A percentile compares a stretch with the other conserved stretches of the same genome.
Evolutionary conservation across 2,329 filamentous ascomycete species (phyloP).

Genomic region (Arthrobotrys iridis): DNA sequence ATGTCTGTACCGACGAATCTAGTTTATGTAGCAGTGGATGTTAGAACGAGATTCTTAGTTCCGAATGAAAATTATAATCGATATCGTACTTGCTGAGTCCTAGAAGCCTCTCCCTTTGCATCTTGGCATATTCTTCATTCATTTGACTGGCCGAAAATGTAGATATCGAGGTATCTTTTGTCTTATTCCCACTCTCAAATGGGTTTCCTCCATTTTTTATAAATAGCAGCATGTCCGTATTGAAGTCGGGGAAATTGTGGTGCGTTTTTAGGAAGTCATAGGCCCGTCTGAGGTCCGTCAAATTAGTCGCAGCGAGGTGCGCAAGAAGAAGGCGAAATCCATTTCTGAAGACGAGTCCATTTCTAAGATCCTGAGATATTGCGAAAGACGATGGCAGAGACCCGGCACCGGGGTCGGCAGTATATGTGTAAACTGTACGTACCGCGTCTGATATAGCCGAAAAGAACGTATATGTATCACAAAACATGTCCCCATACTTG

Average conservation of each 20-base stretch:
- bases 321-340: conserved; percentile 19
- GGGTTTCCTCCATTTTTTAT: background rate
- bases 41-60: no score
- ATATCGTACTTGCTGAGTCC: conserved; percentile 2
- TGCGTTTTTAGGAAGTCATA: conserved; percentile 20
- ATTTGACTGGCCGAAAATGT: background rate
- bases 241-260: conserved; percentile 31
- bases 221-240: conserved; percentile 36
- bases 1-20: background rate
- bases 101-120: background rate
- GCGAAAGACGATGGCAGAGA: background rate
- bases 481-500: background rate
- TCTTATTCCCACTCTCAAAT: background rate
- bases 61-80: background rate
- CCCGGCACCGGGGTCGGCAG: background rate
- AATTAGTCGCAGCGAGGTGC: conserved; percentile 7
- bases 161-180: background rate
- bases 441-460: background rate
- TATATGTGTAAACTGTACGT: conserved; percentile 3
- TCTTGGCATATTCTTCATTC: background rate
- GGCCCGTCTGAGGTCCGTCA: background rate
- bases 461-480: background rate
- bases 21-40: background rate
- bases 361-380: background rate
- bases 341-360: background rate